These are phyloP conservation scores for Globisporangium emineosum DNA, from an alignment of 352 stramenopile genomes.

Conservation along the genomic window DNA sequence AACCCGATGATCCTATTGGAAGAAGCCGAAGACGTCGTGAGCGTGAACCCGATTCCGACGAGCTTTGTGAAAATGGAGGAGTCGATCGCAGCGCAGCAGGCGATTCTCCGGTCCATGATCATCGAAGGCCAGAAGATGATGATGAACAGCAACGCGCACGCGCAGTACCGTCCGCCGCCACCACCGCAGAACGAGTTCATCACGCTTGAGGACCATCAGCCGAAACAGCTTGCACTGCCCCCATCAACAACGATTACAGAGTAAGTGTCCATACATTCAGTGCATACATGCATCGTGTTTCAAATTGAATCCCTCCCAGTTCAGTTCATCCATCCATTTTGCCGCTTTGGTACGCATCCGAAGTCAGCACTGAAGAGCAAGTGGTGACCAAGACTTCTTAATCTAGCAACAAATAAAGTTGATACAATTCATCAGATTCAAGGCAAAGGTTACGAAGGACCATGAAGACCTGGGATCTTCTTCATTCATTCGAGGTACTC, in stretches of 20 bases:
- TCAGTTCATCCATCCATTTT: neutral
- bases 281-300: neutral
- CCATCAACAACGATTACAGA: conserved; percentile 19
- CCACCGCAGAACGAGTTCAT: conserved; percentile 22
- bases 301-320: neutral
- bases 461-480: neutral
- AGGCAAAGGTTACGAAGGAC: neutral
- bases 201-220: conserved; percentile 20
- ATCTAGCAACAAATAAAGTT: neutral
- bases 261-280: conserved; percentile 7
- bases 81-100: conserved; percentile 71
- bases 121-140: conserved; percentile 78
- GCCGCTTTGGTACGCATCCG: neutral
- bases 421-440: neutral
- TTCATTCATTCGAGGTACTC: neutral
- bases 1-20: conserved; percentile 36
- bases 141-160: conserved; percentile 18
- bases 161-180: conserved; percentile 7
- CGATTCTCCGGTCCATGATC: conserved; percentile 68
- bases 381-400: neutral
- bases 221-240: conserved; percentile 20
- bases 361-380: neutral
- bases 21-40: conserved; percentile 35
- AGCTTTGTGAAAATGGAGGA: conserved; percentile 78
- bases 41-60: conserved; percentile 51